Conservation (phyloP, 345 rosid genomes). For the Acer yangbiense region DNA sequence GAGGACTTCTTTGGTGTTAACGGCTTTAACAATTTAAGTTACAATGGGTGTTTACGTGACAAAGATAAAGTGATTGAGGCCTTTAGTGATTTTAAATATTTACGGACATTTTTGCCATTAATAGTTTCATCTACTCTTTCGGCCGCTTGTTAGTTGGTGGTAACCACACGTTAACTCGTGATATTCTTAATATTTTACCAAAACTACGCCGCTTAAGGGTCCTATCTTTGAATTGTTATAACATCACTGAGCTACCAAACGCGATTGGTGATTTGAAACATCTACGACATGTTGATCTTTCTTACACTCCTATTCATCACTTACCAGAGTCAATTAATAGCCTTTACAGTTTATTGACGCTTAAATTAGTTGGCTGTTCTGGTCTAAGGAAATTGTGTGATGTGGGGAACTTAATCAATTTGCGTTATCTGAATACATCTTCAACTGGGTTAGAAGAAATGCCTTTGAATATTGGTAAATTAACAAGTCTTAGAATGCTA, state of each 20-base stretch:
- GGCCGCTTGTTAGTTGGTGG: too few species aligned
- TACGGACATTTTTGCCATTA: slow-evolving; percentile 6
- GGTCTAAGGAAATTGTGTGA: slow-evolving; percentile 1
- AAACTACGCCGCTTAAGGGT: background rate
- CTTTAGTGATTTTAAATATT: background rate
- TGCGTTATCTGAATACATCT: slow-evolving; percentile 1
- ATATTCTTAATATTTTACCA: background rate
- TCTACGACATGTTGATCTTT: slow-evolving; percentile 6
- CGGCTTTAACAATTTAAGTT: background rate
- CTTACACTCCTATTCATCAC: background rate
- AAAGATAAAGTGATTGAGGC: background rate
- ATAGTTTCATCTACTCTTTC: background rate
- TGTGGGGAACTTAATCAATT: slow-evolving; percentile 16
- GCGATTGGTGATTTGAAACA: too few species aligned
- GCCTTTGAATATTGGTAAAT: background rate
- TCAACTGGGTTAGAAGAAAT: background rate
- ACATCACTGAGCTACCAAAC: too few species aligned
- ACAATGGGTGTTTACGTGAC: background rate
- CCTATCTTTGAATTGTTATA: too few species aligned
- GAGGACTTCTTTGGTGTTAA: background rate
- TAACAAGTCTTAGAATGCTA: background rate
- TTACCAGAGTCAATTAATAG: slow-evolving; percentile 9
- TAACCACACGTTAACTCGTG: background rate
- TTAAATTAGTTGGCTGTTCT: background rate
- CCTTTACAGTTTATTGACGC: slow-evolving; percentile 4